These are phyloP conservation scores for Lachnellula willkommii DNA, from an alignment of 2,329 filamentous ascomycete genomes.

Conservation along the genomic window DNA sequence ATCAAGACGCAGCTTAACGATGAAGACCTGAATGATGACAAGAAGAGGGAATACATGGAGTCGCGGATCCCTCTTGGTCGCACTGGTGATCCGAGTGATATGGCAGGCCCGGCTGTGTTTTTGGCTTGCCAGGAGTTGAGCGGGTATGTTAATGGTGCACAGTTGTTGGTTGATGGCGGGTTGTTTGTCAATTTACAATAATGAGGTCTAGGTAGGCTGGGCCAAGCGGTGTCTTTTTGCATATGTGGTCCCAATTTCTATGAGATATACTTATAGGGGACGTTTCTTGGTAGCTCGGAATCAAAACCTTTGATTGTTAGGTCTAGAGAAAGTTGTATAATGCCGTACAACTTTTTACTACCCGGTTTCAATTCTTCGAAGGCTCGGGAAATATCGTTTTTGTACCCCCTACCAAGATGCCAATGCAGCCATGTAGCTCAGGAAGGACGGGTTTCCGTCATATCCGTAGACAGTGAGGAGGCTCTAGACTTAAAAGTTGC, in stretches of 20 bases:
- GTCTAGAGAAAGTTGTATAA: background rate
- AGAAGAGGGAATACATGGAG: slow-evolving; percentile 74
- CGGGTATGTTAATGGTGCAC: slow-evolving; percentile 75
- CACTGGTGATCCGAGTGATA: slow-evolving; percentile 65
- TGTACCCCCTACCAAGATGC: too few species aligned
- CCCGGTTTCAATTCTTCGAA: too few species aligned
- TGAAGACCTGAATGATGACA: slow-evolving; percentile 67
- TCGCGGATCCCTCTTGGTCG: slow-evolving; percentile 72
- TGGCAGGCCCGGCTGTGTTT: slow-evolving; percentile 81
- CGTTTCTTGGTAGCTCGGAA: too few species aligned
- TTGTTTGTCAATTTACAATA: slow-evolving; percentile 84
- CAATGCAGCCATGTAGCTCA: too few species aligned
- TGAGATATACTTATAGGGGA: too few species aligned
- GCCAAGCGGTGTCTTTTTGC: background rate
- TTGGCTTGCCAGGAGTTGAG: slow-evolving; percentile 74
- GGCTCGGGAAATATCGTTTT: too few species aligned
- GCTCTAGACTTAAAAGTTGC: too few species aligned
- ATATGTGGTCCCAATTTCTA: background rate
- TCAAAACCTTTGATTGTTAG: background rate
- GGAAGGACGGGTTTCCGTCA: too few species aligned
- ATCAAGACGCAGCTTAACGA: slow-evolving; percentile 82
- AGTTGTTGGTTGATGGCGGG: slow-evolving; percentile 81
- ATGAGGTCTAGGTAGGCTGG: slow-evolving; percentile 1
- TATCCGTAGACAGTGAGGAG: too few species aligned
- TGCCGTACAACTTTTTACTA: too few species aligned